Evolutionary conservation across 208 protist species (phyloP), one percentile per base, ranked within the genome.

Genomic region (Trypanosoma theileri): DNA sequence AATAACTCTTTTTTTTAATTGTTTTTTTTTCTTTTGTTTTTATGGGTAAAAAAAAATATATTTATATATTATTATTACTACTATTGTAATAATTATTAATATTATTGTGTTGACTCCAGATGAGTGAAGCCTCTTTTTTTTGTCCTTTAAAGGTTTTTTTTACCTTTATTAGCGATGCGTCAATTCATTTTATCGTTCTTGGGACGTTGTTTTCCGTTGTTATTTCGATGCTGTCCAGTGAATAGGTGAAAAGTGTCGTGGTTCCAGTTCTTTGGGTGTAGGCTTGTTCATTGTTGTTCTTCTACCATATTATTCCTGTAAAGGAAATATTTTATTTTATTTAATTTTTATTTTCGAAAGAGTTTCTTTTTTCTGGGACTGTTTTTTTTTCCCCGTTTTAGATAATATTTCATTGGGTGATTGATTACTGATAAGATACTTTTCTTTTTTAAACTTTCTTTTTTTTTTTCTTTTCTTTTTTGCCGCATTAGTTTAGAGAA

Each of bases 371-470:
- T 40, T 26, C 31, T 64, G 14, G 35, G 17, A 42, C 59, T 45
- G 45, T 56, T 52, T 60, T 51, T 58, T 51, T 66, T 56, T 40
- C 4, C 14, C 3, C 9, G 2, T 48, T 48, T 48, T 48, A n/a
- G 10, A n/a, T 48, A n/a, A 12, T 48, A n/a, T 48, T 48, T 48
- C 4, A 56, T 17, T 59, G 14, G 53, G 16, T 13, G 8, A 9
- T 59, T 41, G 50, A 50, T 50, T 7, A 31, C 19, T 50, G 53
- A 28, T 11, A 59, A 69, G n/a, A 16, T 10, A 71, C 26, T 31
- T n/a, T 77, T 68, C 28, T 48, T 52, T 77, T 66, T 71, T 54
- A n/a, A 19, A n/a, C 12, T 46, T 26, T 77, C 67, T 42, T 48
- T 52, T 77, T 66, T 71, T 54, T 55, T 69, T 61, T 60, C 35